These are phyloP conservation scores for Gracilaria domingensis DNA, from an alignment of 23 red algal species.

Conservation along the genomic window DNA sequence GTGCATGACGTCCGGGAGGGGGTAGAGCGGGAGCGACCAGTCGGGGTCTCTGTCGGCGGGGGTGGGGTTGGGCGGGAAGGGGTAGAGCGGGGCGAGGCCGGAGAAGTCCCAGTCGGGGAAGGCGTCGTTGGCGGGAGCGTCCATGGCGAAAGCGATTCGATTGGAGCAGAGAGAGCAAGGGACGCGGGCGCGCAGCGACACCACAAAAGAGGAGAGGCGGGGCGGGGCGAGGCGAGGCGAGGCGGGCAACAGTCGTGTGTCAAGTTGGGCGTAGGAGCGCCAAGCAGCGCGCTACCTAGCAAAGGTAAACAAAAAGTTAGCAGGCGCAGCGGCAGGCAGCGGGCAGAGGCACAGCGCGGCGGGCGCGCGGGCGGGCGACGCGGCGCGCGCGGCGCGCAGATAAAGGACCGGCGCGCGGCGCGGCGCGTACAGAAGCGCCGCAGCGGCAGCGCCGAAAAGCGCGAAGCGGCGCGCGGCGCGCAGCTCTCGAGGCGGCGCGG, in stretches of 20 bases:
- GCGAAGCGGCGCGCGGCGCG: neutral
- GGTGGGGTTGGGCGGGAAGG: neutral
- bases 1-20: neutral
- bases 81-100: neutral
- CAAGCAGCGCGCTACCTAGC: neutral
- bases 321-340: neutral
- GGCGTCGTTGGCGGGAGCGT: neutral
- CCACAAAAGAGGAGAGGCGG: neutral
- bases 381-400: neutral
- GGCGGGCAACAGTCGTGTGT: neutral
- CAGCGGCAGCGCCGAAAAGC: neutral
- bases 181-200: neutral
- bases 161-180: neutral
- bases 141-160: no score
- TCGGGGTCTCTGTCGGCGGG: no score
- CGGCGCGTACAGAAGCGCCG: neutral
- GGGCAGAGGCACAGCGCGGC: neutral
- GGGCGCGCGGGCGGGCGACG: no score
- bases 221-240: neutral
- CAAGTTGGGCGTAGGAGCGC: no score
- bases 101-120: slow-evolving; percentile 22
- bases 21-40: neutral
- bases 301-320: slow-evolving; percentile 6
- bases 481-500: neutral
- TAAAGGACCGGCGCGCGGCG: no score